Evolutionary conservation across 805 yeast species (phyloP), one percentile per base, ranked within the genome.

Genomic region (Suhomyces kilbournensis): DNA sequence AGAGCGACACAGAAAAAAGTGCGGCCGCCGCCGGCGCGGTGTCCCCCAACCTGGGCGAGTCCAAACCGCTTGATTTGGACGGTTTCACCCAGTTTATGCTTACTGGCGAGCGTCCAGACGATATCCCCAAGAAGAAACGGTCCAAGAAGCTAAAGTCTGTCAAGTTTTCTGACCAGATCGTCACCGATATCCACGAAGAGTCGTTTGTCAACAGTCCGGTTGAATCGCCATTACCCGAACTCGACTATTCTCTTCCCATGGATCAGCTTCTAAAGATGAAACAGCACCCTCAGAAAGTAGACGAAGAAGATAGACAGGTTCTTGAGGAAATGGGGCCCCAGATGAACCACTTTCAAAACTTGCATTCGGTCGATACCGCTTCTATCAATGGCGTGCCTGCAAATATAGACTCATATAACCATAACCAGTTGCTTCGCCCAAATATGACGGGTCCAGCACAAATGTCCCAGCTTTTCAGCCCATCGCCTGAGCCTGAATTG

Each of bases 61-160:
- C 44, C 38, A 68, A 67, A 44, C 83, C 82, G 50, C 77, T 90
- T 22, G 97, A 92, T 64, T 74, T 92, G 58, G 97, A 92, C 66
- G 82, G 90, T 28, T 92, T 92, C 67, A 88, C 96, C 15, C 85
- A 87, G 56, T 84, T 92, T 61, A 76, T 90, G 60, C 71, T 92
- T 59, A 90, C 97, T 0, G 97, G 97, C 2, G 82, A 85, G 57
- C 71, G 88, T 38, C 90, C 90, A 22, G 74, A 67, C 14, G 76
- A 80, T 50, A 51, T 64, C 56, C 59, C 68, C 58, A 64, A 65
- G 61, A 71, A 65, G 61, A 74, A 69, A 52, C 71, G 72, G 50
- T 77, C 75, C 59, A 71, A 72, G 35, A 71, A 70, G 53, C 65
- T 73, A 25, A 88, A 86, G 63, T 79, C 82, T 50, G 94, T 88